Evolutionary conservation across 106 monocot genomes (phyloP).

Genomic region (Iris macrosiphon): DNA sequence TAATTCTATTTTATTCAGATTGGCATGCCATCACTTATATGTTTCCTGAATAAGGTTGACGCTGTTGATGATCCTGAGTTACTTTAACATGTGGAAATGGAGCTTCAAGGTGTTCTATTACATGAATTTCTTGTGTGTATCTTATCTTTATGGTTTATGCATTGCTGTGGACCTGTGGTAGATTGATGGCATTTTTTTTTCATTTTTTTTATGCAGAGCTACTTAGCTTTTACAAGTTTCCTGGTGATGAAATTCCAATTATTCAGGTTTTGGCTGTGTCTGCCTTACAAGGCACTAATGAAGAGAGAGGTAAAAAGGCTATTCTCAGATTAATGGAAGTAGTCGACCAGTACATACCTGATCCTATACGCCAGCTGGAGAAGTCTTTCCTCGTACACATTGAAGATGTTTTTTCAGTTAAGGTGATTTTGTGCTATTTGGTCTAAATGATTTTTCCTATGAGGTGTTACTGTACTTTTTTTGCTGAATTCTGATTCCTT

Average conservation of each 20-base stretch:
- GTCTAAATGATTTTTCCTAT: no score
- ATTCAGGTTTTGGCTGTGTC: slow-evolving; percentile 77
- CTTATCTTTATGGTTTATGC: no score
- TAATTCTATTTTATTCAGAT: no score
- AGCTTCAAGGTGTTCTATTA: slow-evolving; percentile 57
- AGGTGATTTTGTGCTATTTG: slow-evolving; percentile 33
- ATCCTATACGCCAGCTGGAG: slow-evolving; percentile 78
- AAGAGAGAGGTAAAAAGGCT: slow-evolving; percentile 73
- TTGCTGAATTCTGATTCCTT: no score
- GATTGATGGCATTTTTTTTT: not conserved
- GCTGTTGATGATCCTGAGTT: slow-evolving; percentile 91
- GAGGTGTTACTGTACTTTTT: no score
- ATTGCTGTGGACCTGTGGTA: no score
- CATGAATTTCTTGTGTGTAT: no score
- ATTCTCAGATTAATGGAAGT: slow-evolving; percentile 87
- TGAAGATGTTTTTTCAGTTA: slow-evolving; percentile 93
- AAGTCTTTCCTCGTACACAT: slow-evolving; percentile 89
- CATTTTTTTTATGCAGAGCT: slow-evolving; percentile 44
- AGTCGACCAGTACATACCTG: slow-evolving; percentile 82
- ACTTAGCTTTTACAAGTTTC: slow-evolving; percentile 85
- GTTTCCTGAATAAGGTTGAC: slow-evolving; percentile 91
- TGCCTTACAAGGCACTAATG: slow-evolving; percentile 77
- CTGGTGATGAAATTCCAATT: slow-evolving; percentile 90
- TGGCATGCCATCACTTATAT: slow-evolving; percentile 86
- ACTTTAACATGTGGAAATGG: slow-evolving; percentile 89